Evolutionary conservation across 257 asterid species (phyloP).

Genomic region (Petrea volubilis): DNA sequence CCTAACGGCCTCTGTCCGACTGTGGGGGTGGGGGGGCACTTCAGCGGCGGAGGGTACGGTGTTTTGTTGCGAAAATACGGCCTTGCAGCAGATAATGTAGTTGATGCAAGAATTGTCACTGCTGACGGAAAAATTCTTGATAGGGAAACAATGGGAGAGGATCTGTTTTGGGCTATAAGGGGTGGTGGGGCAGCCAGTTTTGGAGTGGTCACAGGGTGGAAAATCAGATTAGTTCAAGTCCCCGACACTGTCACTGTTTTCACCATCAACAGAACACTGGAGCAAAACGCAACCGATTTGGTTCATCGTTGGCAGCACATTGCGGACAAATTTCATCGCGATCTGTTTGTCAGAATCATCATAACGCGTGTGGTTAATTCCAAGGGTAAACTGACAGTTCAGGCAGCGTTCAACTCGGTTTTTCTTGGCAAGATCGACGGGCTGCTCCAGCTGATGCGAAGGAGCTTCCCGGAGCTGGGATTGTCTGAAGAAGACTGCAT

Average conservation of each 20-base stretch:
- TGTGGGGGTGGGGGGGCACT: constrained; percentile 51
- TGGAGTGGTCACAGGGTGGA: constrained; percentile 45
- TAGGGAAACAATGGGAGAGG: constrained; percentile 50
- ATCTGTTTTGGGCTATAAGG: constrained; percentile 54
- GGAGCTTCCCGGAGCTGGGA: constrained; percentile 48
- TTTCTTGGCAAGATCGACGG: constrained; percentile 35
- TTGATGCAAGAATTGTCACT: constrained; percentile 38
- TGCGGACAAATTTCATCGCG: constrained; percentile 22
- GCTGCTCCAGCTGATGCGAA: constrained; percentile 33
- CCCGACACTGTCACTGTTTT: constrained; percentile 45
- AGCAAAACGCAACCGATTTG: constrained; percentile 37
- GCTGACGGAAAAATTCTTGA: constrained; percentile 35
- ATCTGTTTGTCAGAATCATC: constrained; percentile 32
- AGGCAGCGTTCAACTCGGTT: constrained; percentile 42
- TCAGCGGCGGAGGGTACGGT: constrained; percentile 57
- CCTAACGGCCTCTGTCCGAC: constrained; percentile 48
- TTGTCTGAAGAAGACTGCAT: constrained; percentile 39
- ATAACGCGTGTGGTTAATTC: constrained; percentile 16
- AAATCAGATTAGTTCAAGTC: constrained; percentile 30
- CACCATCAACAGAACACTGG: constrained; percentile 33
- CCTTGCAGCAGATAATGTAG: constrained; percentile 39
- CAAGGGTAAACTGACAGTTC: constrained; percentile 18
- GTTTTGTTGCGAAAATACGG: constrained; percentile 41
- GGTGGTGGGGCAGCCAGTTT: constrained; percentile 56
- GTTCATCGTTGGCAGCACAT: constrained; percentile 42